Evolutionary conservation across 164 flowering plant species (phyloP).

Genomic region (Berberis thunbergii): DNA sequence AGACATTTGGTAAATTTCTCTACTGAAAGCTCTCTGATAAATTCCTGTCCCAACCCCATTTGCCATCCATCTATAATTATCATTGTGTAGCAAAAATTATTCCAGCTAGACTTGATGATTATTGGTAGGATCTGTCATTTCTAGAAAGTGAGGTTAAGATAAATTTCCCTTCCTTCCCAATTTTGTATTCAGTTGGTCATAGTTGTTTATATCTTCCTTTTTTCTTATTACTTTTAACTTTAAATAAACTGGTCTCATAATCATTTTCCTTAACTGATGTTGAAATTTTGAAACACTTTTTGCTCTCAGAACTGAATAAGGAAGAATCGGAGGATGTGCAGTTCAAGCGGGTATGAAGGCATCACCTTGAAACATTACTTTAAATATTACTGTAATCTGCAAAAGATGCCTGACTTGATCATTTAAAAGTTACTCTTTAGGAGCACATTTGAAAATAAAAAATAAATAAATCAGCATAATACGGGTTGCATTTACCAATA

Average conservation of each 20-base stretch:
- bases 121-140: too few relatives aligned
- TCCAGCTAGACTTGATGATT: too few relatives aligned
- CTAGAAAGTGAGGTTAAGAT: too few relatives aligned
- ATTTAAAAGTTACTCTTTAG: too few relatives aligned
- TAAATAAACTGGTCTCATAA: not conserved
- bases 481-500: too few relatives aligned
- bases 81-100: too few relatives aligned
- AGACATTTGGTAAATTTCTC: conserved; percentile 54
- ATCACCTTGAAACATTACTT: not conserved
- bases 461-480: too few relatives aligned
- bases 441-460: too few relatives aligned
- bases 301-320: conserved; percentile 56
- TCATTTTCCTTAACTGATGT: not conserved
- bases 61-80: too few relatives aligned
- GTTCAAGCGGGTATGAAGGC: conserved; percentile 67
- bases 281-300: not conserved
- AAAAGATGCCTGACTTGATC: too few relatives aligned
- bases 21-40: not conserved
- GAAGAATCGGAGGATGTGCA: conserved; percentile 80
- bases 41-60: too few relatives aligned
- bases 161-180: too few relatives aligned
- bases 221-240: not conserved
- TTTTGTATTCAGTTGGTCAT: not conserved
- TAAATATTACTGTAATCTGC: not conserved
- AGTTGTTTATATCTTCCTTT: not conserved